A percentile compares a stretch with the other conserved stretches of the same genome.
Conservation (phyloP, 2,329 filamentous ascomycete genomes). For the Stromatinia cepivora region DNA sequence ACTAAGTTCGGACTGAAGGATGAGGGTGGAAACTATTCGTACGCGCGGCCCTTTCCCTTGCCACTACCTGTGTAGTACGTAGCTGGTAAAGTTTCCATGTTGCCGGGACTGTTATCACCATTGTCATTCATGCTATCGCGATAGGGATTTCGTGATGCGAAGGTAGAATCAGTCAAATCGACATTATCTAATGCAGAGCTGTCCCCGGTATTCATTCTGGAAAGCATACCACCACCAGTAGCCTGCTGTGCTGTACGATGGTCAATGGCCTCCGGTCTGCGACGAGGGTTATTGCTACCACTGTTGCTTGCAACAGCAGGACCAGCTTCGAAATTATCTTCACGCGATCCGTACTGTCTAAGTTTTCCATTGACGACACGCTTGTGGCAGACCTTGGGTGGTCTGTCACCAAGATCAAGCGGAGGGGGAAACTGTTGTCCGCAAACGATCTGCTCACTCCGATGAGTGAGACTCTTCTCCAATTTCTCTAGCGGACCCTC, state of each 20-base stretch:
- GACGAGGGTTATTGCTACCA: neutral
- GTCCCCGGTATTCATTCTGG: neutral
- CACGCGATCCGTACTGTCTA: neutral
- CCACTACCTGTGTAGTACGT: neutral
- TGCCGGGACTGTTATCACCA: neutral
- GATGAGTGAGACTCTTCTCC: neutral
- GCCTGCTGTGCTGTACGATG: too few species aligned
- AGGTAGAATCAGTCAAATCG: neutral
- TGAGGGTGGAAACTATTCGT: neutral
- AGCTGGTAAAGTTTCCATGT: neutral
- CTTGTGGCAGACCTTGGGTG: neutral
- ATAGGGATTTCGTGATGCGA: neutral
- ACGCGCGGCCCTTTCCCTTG: neutral
- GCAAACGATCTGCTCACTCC: neutral
- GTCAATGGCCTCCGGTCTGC: neutral
- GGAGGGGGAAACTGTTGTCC: neutral
- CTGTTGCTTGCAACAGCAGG: too few species aligned
- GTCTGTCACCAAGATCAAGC: neutral
- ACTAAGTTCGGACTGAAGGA: neutral
- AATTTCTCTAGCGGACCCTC: slow-evolving; percentile 6
- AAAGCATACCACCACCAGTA: neutral
- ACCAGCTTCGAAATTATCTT: neutral
- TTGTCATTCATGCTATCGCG: neutral
- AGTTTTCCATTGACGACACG: neutral
- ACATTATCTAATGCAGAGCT: neutral